These are phyloP conservation scores for Phanerochaete sordida DNA, from an alignment of 768 basidiomycete species.

Conservation along the genomic window DNA sequence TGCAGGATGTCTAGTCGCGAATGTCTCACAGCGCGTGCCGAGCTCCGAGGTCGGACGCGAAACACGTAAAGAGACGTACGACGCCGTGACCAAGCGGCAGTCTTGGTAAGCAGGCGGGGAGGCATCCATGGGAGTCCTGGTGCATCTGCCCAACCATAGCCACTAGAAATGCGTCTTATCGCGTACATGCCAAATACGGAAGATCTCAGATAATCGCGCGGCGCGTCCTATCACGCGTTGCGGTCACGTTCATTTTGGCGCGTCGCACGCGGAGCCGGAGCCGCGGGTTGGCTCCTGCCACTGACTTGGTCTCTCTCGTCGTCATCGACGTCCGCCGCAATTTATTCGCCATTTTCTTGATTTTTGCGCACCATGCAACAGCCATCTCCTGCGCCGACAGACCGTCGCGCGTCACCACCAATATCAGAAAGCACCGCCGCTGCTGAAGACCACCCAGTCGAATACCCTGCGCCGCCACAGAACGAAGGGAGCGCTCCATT, in stretches of 20 bases:
- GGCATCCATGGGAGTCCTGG: too few relatives aligned
- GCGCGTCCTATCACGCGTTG: neutral
- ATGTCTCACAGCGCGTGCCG: too few relatives aligned
- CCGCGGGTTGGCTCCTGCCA: neutral
- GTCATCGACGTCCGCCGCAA: neutral
- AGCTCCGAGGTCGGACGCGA: too few relatives aligned
- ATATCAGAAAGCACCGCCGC: slow-evolving; percentile 5
- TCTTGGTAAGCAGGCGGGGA: too few relatives aligned
- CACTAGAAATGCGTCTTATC: too few relatives aligned
- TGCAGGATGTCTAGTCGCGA: too few relatives aligned
- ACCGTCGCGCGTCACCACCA: slow-evolving; percentile 46
- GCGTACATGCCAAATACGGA: too few relatives aligned
- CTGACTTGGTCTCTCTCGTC: neutral
- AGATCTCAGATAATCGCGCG: neutral
- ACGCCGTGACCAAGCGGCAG: too few relatives aligned
- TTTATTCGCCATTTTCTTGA: neutral
- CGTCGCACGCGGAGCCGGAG: neutral
- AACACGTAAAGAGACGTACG: too few relatives aligned
- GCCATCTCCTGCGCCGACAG: slow-evolving; percentile 65
- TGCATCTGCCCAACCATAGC: too few relatives aligned
- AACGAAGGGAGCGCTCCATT: slow-evolving; percentile 72
- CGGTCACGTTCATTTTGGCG: neutral
- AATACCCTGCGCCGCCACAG: slow-evolving; percentile 54
- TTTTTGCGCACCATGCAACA: slow-evolving; percentile 21
- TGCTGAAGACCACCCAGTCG: slow-evolving; percentile 18